Evolutionary conservation across 192 early-diverging fungal species (phyloP).

Genomic region (Coemansia sp.): DNA sequence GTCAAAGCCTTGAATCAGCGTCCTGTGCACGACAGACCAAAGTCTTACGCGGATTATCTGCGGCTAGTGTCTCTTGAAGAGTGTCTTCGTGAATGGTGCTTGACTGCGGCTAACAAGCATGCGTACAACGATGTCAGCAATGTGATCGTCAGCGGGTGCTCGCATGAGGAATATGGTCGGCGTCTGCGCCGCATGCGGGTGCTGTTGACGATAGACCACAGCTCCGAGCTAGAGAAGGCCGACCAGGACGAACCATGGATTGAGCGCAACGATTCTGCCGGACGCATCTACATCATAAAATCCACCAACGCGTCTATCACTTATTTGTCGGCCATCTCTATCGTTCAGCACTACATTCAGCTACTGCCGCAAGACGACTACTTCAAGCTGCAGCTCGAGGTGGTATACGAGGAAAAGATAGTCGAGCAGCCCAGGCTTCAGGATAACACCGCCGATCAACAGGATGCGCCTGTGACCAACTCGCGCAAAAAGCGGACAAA

Average conservation of each 20-base stretch:
- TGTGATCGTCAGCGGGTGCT: slow-evolving; percentile 20
- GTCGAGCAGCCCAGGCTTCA: neutral
- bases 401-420: slow-evolving; percentile 31
- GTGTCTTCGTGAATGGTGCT: slow-evolving; percentile 66
- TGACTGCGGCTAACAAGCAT: slow-evolving; percentile 7
- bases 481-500: slow-evolving; percentile 12
- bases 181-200: slow-evolving; percentile 16
- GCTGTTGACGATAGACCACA: slow-evolving; percentile 21
- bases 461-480: neutral
- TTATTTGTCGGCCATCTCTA: slow-evolving; percentile 62
- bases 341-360: slow-evolving; percentile 73
- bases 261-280: slow-evolving; percentile 43
- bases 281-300: slow-evolving; percentile 59
- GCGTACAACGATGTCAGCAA: slow-evolving; percentile 2
- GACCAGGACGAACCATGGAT: slow-evolving; percentile 37
- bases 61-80: slow-evolving; percentile 56
- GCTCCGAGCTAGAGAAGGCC: slow-evolving; percentile 25
- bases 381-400: slow-evolving; percentile 59
- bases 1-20: neutral
- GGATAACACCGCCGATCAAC: neutral
- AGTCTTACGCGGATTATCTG: slow-evolving; percentile 44
- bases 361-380: slow-evolving; percentile 66
- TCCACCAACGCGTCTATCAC: slow-evolving; percentile 73
- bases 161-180: slow-evolving; percentile 25
- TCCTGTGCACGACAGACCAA: slow-evolving; percentile 15